These are phyloP conservation scores for Saccharomycopsis fibuligera DNA, from an alignment of 805 yeast genomes.

Conservation along the genomic window DNA sequence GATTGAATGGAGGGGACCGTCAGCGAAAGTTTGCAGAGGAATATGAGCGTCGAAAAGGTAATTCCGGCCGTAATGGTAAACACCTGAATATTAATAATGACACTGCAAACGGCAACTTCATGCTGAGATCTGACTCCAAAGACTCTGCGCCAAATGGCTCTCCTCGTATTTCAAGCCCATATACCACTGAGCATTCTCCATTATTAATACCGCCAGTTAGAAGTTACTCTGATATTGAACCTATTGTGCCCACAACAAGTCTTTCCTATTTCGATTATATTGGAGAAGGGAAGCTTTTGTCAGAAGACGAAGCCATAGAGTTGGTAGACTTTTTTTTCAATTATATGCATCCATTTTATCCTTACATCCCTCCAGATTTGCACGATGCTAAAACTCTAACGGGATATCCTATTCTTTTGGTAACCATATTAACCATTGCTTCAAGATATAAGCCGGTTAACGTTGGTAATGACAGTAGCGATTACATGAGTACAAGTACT, in stretches of 20 bases:
- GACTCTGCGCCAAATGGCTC: neutral
- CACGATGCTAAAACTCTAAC: conserved; percentile 62
- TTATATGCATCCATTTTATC: conserved; percentile 85
- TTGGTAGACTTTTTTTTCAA: conserved; percentile 59
- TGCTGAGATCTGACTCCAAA: no score
- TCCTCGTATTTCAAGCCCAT: no score
- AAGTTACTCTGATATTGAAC: neutral
- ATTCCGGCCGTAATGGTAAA: neutral
- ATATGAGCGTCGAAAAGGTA: neutral
- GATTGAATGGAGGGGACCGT: neutral
- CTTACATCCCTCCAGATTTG: conserved; percentile 71
- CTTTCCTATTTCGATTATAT: conserved; percentile 61
- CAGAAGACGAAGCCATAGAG: conserved; percentile 54
- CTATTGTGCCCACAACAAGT: conserved; percentile 20
- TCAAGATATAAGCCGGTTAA: conserved; percentile 65
- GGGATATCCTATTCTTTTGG: conserved; percentile 72
- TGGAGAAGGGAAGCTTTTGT: conserved; percentile 48
- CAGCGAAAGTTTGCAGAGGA: neutral
- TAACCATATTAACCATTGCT: conserved; percentile 75
- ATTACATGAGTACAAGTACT: no score
- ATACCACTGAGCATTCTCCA: neutral
- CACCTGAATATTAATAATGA: no score
- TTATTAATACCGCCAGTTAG: neutral
- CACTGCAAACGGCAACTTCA: no score
- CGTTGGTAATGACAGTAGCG: neutral